phyloP scores from a whole-genome alignment of 2,329 filamentous ascomycete genomes.

The Claviceps sp. region DNA sequence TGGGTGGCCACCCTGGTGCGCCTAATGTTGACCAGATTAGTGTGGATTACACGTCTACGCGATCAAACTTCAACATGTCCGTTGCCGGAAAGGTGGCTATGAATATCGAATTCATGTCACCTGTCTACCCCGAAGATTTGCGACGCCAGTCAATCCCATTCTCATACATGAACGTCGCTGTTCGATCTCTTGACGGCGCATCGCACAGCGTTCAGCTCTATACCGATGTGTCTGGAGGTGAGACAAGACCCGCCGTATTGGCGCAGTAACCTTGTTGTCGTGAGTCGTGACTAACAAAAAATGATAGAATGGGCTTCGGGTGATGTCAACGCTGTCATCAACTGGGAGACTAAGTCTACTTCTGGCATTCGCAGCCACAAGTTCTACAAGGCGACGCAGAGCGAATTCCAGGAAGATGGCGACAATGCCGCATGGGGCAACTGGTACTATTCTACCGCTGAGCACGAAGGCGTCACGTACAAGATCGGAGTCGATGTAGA shows the following conservation, averaged over 20 bases:
- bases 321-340: constrained; percentile 37
- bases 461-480: constrained; percentile 40
- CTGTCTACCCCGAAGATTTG: constrained; percentile 53
- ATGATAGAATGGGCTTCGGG: constrained; percentile 57
- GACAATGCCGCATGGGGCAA: constrained; percentile 74
- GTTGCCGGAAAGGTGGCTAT: constrained; percentile 48
- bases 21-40: constrained; percentile 44
- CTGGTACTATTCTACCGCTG: constrained; percentile 60
- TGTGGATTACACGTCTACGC: constrained; percentile 59
- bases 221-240: constrained; percentile 46
- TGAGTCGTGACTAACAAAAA: neutral
- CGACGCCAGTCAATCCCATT: constrained; percentile 55
- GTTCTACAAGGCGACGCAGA: constrained; percentile 45
- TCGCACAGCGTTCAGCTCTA: constrained; percentile 57
- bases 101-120: constrained; percentile 58
- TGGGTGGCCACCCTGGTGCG: constrained; percentile 42
- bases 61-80: constrained; percentile 55
- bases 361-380: constrained; percentile 49
- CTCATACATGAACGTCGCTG: constrained; percentile 54
- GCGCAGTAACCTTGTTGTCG: neutral
- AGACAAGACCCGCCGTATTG: neutral
- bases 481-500: constrained; percentile 53
- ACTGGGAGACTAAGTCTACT: constrained; percentile 46
- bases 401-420: constrained; percentile 50
- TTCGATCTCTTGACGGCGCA: constrained; percentile 47